phyloP scores from a whole-genome alignment of 2,329 filamentous ascomycete genomes.

The Paraphoma chrysanthemicola region DNA sequence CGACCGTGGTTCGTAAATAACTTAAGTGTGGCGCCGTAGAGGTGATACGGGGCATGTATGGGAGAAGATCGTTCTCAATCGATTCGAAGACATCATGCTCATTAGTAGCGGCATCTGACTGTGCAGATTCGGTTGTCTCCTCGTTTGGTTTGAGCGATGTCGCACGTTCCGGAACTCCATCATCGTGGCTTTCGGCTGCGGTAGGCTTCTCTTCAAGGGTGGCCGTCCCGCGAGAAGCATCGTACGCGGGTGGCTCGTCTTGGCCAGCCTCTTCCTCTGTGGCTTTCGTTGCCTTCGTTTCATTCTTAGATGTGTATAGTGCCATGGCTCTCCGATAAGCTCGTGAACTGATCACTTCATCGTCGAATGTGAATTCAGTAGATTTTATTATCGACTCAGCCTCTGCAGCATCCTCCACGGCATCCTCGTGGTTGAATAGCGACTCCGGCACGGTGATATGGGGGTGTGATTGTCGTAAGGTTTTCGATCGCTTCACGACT shows the following conservation, averaged over 20 bases:
- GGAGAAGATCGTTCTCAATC: conserved; percentile 22
- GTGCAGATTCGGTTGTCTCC: too few relatives aligned
- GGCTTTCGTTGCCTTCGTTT: neutral
- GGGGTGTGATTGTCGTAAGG: conserved; percentile 35
- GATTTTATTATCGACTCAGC: conserved; percentile 25
- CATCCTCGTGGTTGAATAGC: conserved; percentile 18
- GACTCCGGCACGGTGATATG: conserved; percentile 37
- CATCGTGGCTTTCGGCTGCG: conserved; percentile 1
- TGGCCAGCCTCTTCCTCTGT: conserved; percentile 4
- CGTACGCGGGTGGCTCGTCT: conserved; percentile 17
- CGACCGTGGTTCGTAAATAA: neutral
- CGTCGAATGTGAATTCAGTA: conserved; percentile 41
- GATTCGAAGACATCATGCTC: conserved; percentile 13
- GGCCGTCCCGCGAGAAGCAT: neutral
- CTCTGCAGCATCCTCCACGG: conserved; percentile 12
- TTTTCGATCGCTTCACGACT: conserved; percentile 33
- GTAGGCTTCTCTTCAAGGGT: neutral
- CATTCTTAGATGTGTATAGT: conserved; percentile 11
- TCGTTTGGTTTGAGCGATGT: neutral
- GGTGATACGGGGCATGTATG: conserved; percentile 21
- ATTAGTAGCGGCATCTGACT: neutral
- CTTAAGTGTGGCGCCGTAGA: conserved; percentile 10
- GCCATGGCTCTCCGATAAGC: conserved; percentile 42
- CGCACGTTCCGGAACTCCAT: neutral
- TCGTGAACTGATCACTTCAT: conserved; percentile 40